These are phyloP conservation scores for Arthrobotrys musiformis DNA, from an alignment of 2,329 filamentous ascomycete genomes.

Conservation along the genomic window DNA sequence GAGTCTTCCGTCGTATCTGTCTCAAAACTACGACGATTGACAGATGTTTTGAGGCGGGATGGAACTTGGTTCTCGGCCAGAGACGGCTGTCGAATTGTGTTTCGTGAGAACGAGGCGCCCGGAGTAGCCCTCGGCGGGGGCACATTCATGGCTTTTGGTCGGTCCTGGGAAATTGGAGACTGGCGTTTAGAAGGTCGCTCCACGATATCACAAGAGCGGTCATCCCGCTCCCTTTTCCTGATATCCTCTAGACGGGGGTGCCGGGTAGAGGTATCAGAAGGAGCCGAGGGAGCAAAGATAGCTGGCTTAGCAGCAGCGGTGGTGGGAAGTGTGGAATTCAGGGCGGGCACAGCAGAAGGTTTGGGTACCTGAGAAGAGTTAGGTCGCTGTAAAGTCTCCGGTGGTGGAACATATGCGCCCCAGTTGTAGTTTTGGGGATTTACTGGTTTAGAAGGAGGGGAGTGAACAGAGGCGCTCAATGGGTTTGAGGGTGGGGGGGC, in stretches of 20 bases:
- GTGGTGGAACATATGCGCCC: slow-evolving; percentile 22
- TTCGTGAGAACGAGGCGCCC: not conserved
- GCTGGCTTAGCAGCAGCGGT: not conserved
- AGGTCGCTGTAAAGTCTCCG: not conserved
- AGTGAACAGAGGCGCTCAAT: not conserved
- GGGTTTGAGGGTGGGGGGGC: not conserved
- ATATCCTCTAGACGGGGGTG: slow-evolving; percentile 3
- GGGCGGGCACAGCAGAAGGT: not conserved
- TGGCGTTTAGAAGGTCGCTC: slow-evolving; percentile 31
- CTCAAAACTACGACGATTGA: not conserved
- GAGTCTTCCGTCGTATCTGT: not conserved
- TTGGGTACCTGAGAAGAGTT: not conserved
- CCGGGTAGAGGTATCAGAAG: not conserved
- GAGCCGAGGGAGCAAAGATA: not conserved
- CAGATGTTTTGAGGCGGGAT: not conserved
- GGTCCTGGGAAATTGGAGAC: not conserved
- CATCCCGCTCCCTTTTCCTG: slow-evolving; percentile 29
- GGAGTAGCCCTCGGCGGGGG: not conserved
- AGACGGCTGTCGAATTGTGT: not conserved
- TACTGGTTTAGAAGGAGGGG: slow-evolving; percentile 29
- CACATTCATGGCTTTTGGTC: not conserved
- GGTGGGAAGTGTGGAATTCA: not conserved
- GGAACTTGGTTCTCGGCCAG: not conserved
- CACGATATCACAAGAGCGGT: not conserved
- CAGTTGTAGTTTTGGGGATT: slow-evolving; percentile 39